phyloP scores from a whole-genome alignment of 108 stramenopile species.

The Pseudonitzschia multistriata region DNA sequence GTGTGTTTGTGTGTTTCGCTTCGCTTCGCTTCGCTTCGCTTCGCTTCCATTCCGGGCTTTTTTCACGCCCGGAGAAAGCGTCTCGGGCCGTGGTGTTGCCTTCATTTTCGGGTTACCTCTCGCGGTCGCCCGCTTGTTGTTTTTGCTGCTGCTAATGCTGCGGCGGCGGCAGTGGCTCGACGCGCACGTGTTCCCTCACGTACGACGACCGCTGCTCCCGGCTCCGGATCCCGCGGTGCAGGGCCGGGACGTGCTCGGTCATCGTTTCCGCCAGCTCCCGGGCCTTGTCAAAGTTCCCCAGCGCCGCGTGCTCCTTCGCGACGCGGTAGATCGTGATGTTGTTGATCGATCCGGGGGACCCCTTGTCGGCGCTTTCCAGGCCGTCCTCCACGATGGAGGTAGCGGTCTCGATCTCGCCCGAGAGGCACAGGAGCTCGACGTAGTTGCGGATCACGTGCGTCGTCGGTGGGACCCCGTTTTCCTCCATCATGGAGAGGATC shows the following conservation, averaged over 20 bases:
- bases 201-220: conserved; percentile 18
- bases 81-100: too few relatives aligned
- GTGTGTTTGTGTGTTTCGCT: too few relatives aligned
- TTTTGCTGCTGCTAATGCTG: background rate
- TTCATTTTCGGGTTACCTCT: too few relatives aligned
- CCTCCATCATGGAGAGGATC: conserved; percentile 53
- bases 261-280: conserved; percentile 17
- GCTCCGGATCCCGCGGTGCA: conserved; percentile 29
- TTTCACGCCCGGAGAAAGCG: too few relatives aligned
- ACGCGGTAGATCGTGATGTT: conserved; percentile 39
- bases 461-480: conserved; percentile 40
- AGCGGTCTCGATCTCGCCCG: conserved; percentile 39
- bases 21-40: too few relatives aligned
- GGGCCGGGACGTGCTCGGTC: conserved; percentile 22
- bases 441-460: conserved; percentile 44
- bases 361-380: background rate
- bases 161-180: background rate
- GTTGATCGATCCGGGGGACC: conserved; percentile 1
- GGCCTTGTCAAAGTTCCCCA: conserved; percentile 36
- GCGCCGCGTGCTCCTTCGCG: conserved; percentile 25
- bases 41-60: too few relatives aligned
- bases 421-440: conserved; percentile 35
- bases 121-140: too few relatives aligned
- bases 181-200: background rate
- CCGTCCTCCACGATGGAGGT: conserved; percentile 26